These are phyloP conservation scores for Penicillium expansum DNA, from an alignment of 2,329 filamentous ascomycete genomes.

Conservation along the genomic window DNA sequence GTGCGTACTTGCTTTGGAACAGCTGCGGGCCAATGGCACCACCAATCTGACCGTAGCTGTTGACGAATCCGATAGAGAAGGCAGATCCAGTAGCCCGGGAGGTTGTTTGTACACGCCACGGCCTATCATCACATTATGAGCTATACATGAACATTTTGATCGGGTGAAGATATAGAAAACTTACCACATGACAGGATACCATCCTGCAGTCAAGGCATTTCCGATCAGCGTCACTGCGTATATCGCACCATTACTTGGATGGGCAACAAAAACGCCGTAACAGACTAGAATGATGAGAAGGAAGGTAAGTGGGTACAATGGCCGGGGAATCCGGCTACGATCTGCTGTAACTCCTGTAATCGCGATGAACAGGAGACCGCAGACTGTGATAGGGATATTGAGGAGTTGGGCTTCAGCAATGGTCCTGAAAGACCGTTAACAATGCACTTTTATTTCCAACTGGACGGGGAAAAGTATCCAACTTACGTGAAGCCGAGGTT, in stretches of 20 bases:
- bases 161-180: neutral
- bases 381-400: constrained; percentile 49
- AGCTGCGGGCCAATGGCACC: constrained; percentile 50
- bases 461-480: too few relatives aligned
- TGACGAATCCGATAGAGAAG: constrained; percentile 52
- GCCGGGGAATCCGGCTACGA: constrained; percentile 44
- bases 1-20: constrained; percentile 47
- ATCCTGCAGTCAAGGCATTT: constrained; percentile 43
- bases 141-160: neutral
- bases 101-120: constrained; percentile 52
- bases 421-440: constrained; percentile 26
- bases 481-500: constrained; percentile 45
- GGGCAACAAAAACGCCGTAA: constrained; percentile 48
- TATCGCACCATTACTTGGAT: constrained; percentile 47
- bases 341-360: constrained; percentile 46
- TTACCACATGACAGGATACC: constrained; percentile 51
- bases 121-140: constrained; percentile 25
- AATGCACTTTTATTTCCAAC: neutral
- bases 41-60: constrained; percentile 52
- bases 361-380: constrained; percentile 45
- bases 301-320: constrained; percentile 46
- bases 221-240: constrained; percentile 50
- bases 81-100: constrained; percentile 49
- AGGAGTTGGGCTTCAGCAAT: constrained; percentile 51
- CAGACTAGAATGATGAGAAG: constrained; percentile 46